Conservation (phyloP, 345 rosid genomes). For the Aegle marmelos region DNA sequence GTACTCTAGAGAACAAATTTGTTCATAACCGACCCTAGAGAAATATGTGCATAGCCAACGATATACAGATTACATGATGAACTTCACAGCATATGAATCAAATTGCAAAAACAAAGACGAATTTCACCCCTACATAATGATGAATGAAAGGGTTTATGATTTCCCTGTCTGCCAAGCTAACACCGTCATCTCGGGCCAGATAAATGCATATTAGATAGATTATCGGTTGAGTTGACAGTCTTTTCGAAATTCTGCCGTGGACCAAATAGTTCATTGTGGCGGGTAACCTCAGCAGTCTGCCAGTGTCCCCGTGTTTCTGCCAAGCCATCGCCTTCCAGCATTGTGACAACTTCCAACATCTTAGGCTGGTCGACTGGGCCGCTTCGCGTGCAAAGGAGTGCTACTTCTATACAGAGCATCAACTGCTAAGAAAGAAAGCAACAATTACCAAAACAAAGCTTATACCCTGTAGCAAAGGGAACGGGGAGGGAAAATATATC, state of each 20-base stretch:
- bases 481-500: background rate
- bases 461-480: background rate
- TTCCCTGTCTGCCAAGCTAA: background rate
- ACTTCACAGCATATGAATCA: background rate
- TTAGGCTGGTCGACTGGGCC: slow-evolving; percentile 6
- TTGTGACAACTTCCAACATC: slow-evolving; percentile 17
- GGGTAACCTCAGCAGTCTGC: slow-evolving; percentile 26
- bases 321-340: slow-evolving; percentile 19
- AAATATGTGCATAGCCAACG: background rate
- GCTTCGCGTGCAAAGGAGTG: slow-evolving; percentile 12
- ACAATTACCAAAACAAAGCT: background rate
- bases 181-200: slow-evolving; percentile 37
- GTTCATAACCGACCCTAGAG: background rate
- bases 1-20: too few species aligned
- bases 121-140: too few species aligned
- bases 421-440: slow-evolving; percentile 19
- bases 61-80: background rate
- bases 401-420: slow-evolving; percentile 32
- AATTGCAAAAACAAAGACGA: too few species aligned
- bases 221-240: slow-evolving; percentile 31
- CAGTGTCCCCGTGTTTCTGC: slow-evolving; percentile 14
- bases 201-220: slow-evolving; percentile 27
- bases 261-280: slow-evolving; percentile 21
- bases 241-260: slow-evolving; percentile 23
- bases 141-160: background rate